Conservation (phyloP, 2,329 filamentous ascomycete species). For the Huntiella omanensis region DNA sequence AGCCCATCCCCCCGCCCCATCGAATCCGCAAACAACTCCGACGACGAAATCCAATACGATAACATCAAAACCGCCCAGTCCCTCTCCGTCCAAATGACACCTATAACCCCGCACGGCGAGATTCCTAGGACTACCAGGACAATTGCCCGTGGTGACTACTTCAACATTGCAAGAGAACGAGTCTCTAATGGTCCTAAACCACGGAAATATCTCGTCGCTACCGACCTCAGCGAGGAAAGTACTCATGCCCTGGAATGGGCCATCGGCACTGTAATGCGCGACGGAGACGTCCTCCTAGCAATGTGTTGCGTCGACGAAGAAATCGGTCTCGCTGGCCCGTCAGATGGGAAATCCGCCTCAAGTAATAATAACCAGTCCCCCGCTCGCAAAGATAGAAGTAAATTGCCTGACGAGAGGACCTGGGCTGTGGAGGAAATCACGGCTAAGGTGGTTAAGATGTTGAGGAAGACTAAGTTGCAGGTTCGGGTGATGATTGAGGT, state of each 20-base stretch:
- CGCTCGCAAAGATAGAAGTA: slow-evolving; percentile 26
- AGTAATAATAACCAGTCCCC: slow-evolving; percentile 10
- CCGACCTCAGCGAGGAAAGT: slow-evolving; percentile 83
- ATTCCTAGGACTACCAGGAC: slow-evolving; percentile 72
- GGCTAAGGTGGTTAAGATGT: slow-evolving; percentile 61
- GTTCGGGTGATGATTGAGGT: slow-evolving; percentile 90
- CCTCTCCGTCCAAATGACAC: slow-evolving; percentile 61
- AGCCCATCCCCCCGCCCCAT: slow-evolving; percentile 26
- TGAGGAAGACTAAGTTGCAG: slow-evolving; percentile 82
- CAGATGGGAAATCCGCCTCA: slow-evolving; percentile 8
- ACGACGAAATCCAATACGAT: slow-evolving; percentile 65
- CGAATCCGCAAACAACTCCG: slow-evolving; percentile 52
- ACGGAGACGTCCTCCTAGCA: slow-evolving; percentile 83
- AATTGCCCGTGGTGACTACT: slow-evolving; percentile 75
- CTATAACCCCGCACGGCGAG: slow-evolving; percentile 56
- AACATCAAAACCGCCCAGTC: slow-evolving; percentile 81
- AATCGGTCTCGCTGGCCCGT: slow-evolving; percentile 29
- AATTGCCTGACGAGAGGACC: slow-evolving; percentile 59
- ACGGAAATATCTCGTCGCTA: slow-evolving; percentile 87
- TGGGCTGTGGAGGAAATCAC: slow-evolving; percentile 71
- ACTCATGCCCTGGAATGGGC: slow-evolving; percentile 95
- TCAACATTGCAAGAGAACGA: slow-evolving; percentile 54
- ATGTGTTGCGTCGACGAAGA: slow-evolving; percentile 93
- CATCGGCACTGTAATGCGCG: slow-evolving; percentile 80
- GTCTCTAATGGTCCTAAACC: slow-evolving; percentile 61